A percentile compares a stretch with the other conserved stretches of the same genome.
Conservation (phyloP, 2,329 filamentous ascomycete species). For the Xylariaceae sp. region DNA sequence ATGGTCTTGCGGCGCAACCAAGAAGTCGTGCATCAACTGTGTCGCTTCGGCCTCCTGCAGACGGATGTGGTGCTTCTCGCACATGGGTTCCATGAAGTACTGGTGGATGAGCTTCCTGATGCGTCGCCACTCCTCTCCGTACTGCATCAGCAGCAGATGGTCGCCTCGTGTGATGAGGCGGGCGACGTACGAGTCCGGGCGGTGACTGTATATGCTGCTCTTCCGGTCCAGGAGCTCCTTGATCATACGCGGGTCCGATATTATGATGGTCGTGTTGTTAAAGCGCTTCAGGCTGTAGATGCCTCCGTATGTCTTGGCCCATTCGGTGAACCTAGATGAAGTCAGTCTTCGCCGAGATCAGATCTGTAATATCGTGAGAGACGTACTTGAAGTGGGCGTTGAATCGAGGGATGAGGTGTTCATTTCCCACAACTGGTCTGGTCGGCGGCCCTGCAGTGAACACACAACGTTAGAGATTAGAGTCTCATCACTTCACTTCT, state of each 20-base stretch:
- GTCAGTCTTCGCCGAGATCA: background rate
- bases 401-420: constrained; percentile 9
- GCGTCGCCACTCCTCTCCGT: constrained; percentile 39
- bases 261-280: constrained; percentile 8
- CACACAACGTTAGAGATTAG: no score
- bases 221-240: constrained; percentile 9
- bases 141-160: constrained; percentile 39
- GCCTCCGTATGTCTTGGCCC: constrained; percentile 8
- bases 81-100: constrained; percentile 39
- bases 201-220: constrained; percentile 32
- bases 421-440: constrained; percentile 8
- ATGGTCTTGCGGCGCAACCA: constrained; percentile 34
- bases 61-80: constrained; percentile 37
- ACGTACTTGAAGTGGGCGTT: constrained; percentile 9
- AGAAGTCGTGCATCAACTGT: constrained; percentile 42
- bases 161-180: constrained; percentile 40
- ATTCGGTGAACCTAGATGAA: constrained; percentile 7
- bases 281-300: constrained; percentile 11
- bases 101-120: constrained; percentile 42
- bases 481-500: no score
- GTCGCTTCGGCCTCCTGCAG: constrained; percentile 42
- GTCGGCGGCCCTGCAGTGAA: constrained; percentile 6
- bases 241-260: constrained; percentile 7
- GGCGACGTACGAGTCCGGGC: constrained; percentile 38
- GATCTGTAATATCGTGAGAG: background rate